Evolutionary conservation across 1,284 basidiomycete genomes (phyloP).

Genomic region (Vanrija humicola): DNA sequence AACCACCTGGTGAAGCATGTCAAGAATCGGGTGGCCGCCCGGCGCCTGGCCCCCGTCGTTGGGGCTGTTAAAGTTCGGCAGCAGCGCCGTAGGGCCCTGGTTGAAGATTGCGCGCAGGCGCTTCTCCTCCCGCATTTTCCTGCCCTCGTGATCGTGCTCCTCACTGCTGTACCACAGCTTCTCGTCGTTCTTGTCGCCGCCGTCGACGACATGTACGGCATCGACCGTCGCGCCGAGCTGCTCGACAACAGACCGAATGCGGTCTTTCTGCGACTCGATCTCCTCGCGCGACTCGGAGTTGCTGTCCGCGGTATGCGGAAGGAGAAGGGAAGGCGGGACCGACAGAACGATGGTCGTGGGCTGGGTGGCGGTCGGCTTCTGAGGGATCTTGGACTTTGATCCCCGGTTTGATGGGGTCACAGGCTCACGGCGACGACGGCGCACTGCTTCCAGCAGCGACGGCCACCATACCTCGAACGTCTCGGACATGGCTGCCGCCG

Average conservation of each 20-base stretch:
- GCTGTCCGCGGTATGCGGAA: constrained; percentile 40
- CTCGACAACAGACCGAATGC: constrained; percentile 23
- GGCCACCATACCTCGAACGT: constrained; percentile 75
- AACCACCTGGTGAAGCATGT: constrained; percentile 8
- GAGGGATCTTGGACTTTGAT: background rate
- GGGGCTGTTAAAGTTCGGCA: background rate
- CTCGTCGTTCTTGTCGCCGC: constrained; percentile 15
- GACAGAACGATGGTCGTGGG: constrained; percentile 79
- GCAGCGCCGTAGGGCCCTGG: background rate
- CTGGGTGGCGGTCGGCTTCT: constrained; percentile 10
- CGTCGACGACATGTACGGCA: constrained; percentile 15
- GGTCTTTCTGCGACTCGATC: constrained; percentile 36
- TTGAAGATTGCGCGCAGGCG: constrained; percentile 24
- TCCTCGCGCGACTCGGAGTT: constrained; percentile 34
- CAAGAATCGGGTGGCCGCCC: constrained; percentile 9
- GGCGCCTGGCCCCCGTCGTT: background rate
- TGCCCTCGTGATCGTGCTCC: constrained; percentile 30
- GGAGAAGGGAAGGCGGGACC: constrained; percentile 66
- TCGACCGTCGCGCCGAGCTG: constrained; percentile 16
- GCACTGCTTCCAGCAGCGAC: constrained; percentile 67
- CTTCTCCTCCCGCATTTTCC: constrained; percentile 25
- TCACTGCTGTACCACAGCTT: constrained; percentile 39
- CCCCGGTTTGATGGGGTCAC: background rate
- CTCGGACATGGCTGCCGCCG: constrained; percentile 68
- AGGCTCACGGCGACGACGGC: constrained; percentile 56